Conservation (phyloP, 768 basidiomycete species). For the Artomyces pyxidatus region DNA sequence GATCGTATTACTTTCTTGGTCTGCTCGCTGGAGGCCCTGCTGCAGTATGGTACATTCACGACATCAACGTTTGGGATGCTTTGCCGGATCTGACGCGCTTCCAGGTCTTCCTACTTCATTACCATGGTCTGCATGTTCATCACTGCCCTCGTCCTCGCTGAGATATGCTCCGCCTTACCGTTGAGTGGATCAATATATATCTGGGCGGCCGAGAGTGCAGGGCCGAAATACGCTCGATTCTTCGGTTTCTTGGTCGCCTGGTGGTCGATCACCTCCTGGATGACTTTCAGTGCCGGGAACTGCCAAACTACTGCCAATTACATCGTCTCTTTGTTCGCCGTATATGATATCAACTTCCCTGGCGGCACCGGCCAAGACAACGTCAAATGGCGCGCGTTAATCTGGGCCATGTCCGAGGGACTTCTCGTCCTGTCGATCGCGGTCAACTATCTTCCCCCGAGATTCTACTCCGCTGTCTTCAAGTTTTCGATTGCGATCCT, state of each 20-base stretch:
- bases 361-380: conserved; percentile 66
- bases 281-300: conserved; percentile 85
- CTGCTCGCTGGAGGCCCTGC: conserved; percentile 81
- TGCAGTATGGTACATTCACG: conserved; percentile 74
- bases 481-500: conserved; percentile 65
- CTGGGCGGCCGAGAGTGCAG: conserved; percentile 91
- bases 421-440: conserved; percentile 64
- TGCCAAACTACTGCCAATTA: conserved; percentile 88
- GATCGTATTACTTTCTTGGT: conserved; percentile 74
- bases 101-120: conserved; percentile 80
- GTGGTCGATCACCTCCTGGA: conserved; percentile 96
- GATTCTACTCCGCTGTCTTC: conserved; percentile 68
- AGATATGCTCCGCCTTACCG: conserved; percentile 84
- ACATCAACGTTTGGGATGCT: too few relatives aligned
- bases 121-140: conserved; percentile 85
- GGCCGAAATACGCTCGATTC: conserved; percentile 78
- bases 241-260: conserved; percentile 87
- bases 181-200: conserved; percentile 90
- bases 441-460: conserved; percentile 81
- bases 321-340: conserved; percentile 72
- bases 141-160: conserved; percentile 82
- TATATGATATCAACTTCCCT: conserved; percentile 78
- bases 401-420: conserved; percentile 77
- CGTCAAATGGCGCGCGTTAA: conserved; percentile 78
- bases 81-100: too few relatives aligned